Evolutionary conservation across 108 stramenopile genomes (phyloP), one percentile per base, ranked within the genome.

Genomic region (Cylindrotheca closterium): DNA sequence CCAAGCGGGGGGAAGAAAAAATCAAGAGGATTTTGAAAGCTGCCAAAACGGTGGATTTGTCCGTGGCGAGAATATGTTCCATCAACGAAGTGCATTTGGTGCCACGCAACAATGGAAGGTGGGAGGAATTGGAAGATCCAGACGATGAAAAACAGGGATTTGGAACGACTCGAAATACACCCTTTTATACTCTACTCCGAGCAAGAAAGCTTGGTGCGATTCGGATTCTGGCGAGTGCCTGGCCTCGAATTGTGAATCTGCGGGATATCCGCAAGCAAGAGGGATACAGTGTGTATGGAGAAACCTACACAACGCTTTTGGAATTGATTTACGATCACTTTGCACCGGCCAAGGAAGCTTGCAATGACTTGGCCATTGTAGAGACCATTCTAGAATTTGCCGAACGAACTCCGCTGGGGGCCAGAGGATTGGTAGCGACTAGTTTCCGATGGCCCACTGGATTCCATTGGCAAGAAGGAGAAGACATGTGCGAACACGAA

Each of bases 401-500:
- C 7, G 37, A 42, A 7, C 7, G 15, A 42, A 42, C 37, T 42
- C 37, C 37, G 15, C 37, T 10, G 15, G 37, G 37, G 37, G 37
- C 37, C 37, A 42, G 37, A 42, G 37, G 37, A 42, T 15, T 42
- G 10, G 37, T 42, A 10, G 37, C 37, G 7, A 15, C 37, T 10
- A 42, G 37, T 42, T 42, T 42, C 15, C 7, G 37, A 42, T 42
- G 37, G 37, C 37, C 37, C 10, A 42, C 37, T 10, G 37, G 37
- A 42, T 42, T 42, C 15, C 37, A 42, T 42, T 42, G 37, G 37
- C 37, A 42, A 42, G 37, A 55, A 55, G 25, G 55, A 28, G 55
- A 55, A 55, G 28, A 29, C 28, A 12, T 29, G 10, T 15, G 27
- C 55, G 55, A 55, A 28, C 24, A 37, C 34, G 27, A 28, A 4